Conservation (phyloP, 1,284 basidiomycete genomes). For the Apiotrichum siamense region DNA sequence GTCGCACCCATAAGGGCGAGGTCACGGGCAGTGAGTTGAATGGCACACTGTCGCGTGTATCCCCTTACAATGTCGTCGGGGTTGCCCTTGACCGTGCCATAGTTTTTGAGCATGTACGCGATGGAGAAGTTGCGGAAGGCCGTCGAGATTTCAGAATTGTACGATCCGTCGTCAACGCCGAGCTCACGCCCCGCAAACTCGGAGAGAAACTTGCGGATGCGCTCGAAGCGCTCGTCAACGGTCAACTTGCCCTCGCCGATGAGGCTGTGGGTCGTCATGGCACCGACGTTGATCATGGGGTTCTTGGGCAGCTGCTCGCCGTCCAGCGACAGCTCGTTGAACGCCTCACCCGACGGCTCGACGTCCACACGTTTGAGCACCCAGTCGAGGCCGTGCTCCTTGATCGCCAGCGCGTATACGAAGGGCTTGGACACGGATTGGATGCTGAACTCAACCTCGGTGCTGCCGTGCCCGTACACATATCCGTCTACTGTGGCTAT, state of each 20-base stretch:
- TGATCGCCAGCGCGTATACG: constrained; percentile 2
- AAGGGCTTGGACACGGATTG: constrained; percentile 4
- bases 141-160: neutral
- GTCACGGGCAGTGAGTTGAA: neutral
- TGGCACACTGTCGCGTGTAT: constrained; percentile 5
- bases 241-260: neutral
- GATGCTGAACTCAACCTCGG: constrained; percentile 1
- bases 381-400: neutral
- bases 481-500: neutral
- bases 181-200: neutral
- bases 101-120: constrained; percentile 2
- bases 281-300: constrained; percentile 5
- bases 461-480: neutral
- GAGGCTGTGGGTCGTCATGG: constrained; percentile 3
- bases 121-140: constrained; percentile 1
- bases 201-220: neutral
- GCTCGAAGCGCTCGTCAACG: neutral
- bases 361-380: neutral
- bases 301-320: neutral
- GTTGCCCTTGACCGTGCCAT: neutral
- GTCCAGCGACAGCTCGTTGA: constrained; percentile 3
- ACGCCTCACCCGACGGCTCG: constrained; percentile 3
- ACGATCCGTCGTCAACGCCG: neutral
- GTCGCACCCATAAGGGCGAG: constrained; percentile 1
- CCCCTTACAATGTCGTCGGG: neutral